phyloP scores from a whole-genome alignment of 2,329 filamentous ascomycete species.

The Cordyceps farinosa region DNA sequence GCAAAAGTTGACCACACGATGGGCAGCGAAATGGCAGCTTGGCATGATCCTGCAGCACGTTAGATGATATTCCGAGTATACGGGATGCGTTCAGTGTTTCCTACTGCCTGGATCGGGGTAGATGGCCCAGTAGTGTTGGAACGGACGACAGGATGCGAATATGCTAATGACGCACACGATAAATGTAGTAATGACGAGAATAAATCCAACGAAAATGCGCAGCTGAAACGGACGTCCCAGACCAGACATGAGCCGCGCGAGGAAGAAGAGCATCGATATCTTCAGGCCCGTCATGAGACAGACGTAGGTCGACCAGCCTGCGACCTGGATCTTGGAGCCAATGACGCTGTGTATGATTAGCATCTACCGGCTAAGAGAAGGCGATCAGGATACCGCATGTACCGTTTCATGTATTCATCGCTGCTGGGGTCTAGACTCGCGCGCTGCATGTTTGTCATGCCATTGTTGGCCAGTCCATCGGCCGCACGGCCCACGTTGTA shows the following conservation, averaged over 20 bases:
- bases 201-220: conserved; percentile 49
- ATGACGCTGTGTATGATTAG: conserved; percentile 35
- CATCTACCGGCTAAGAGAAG: background rate
- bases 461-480: conserved; percentile 53
- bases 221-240: conserved; percentile 37
- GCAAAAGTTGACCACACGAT: conserved; percentile 50
- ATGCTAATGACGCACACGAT: conserved; percentile 47
- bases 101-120: conserved; percentile 53
- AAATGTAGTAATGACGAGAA: conserved; percentile 46
- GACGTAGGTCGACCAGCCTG: conserved; percentile 54
- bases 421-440: conserved; percentile 39
- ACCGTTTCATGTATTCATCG: conserved; percentile 42
- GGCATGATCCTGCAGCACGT: conserved; percentile 38
- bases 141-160: conserved; percentile 50
- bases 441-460: conserved; percentile 51
- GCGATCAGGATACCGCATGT: conserved; percentile 3
- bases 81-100: conserved; percentile 19
- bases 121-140: conserved; percentile 57
- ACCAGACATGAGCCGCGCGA: conserved; percentile 48
- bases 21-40: conserved; percentile 47
- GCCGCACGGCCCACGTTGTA: conserved; percentile 48
- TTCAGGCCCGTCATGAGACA: conserved; percentile 54
- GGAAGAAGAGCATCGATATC: conserved; percentile 54
- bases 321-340: conserved; percentile 55
- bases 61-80: background rate